phyloP scores from a whole-genome alignment of 257 asterid genomes.

The Solanum virginianum region DNA sequence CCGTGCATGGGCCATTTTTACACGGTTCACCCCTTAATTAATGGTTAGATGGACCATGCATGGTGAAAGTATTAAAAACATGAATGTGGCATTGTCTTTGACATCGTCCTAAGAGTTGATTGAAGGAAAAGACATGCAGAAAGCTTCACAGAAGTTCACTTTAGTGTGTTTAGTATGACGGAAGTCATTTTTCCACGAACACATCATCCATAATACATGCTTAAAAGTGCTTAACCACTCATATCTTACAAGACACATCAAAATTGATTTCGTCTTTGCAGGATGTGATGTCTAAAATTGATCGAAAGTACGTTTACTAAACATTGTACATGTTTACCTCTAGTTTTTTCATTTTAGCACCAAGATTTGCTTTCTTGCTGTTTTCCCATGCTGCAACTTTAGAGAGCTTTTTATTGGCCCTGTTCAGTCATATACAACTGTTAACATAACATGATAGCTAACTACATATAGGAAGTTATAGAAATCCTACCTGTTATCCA shows the following conservation, averaged over 20 bases:
- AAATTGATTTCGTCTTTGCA: neutral
- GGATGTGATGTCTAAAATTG: neutral
- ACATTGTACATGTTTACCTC: conserved; percentile 35
- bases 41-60: neutral
- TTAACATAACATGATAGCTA: neutral
- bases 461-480: neutral
- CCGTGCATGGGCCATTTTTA: neutral
- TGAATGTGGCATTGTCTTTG: neutral
- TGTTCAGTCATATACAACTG: conserved; percentile 2
- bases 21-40: neutral
- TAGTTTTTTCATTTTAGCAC: conserved; percentile 46
- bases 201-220: neutral
- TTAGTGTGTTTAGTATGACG: neutral
- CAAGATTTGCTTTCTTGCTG: conserved; percentile 57
- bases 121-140: neutral
- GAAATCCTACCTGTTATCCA: conserved; percentile 60
- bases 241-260: neutral
- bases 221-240: neutral
- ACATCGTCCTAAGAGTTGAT: neutral
- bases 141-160: neutral
- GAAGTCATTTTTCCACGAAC: neutral
- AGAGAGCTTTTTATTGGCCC: conserved; percentile 67
- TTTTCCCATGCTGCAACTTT: conserved; percentile 74
- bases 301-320: neutral
- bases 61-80: neutral